Base-by-base conservation (phyloP, 1,284 basidiomycete genomes). In the Gomphus bonarii region DNA sequence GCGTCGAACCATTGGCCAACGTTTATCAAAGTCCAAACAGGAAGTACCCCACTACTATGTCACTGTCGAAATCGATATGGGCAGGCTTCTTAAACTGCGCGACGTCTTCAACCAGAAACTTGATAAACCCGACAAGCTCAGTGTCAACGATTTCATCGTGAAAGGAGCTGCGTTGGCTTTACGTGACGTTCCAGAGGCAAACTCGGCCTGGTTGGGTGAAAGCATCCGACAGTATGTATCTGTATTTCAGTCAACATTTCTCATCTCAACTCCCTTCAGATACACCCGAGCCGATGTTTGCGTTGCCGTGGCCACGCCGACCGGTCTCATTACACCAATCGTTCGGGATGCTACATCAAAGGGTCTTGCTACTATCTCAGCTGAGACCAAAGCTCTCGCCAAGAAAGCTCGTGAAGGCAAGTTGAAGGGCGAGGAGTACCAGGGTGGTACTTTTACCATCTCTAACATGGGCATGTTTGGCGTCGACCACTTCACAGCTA, bases 391-490 rank as follows among this genome's bases (percentile, higher is more conserved):
- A 77, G 74, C 83, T 18, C 82, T 99, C 47, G 97, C 95, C 1
- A 85, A 85, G 76, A 94, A 94, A 74, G 97, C 97, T 38, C 85
- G 95, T 54, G 95, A 97, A 64, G 93, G 95, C 67, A 99, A 99
- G 76, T 81, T 99, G 58, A 80, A 88, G 70, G 95, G 97, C 36
- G 79, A 89, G 57, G 95, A 99, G 73, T 99, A 99, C 79, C 93
- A 97, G 81, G 97, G 97, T 62, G 97, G 97, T 57, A 90, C 93
- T 11, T 99, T 99, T 77, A 99, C 97, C 57, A 93, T 99, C 70
- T 99, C 97, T 63, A 99, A 99, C 76, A 81, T 99, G 64, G 97
- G 97, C 74, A 99, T 99, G 97, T 97, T 82, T 68, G 95, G 92
- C 64, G 82, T 95, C 66, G 83, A 84, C 58, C 85, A 97, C 74